Base-by-base conservation (phyloP, 2,329 filamentous ascomycete genomes). In the Madurella mycetomatis region DNA sequence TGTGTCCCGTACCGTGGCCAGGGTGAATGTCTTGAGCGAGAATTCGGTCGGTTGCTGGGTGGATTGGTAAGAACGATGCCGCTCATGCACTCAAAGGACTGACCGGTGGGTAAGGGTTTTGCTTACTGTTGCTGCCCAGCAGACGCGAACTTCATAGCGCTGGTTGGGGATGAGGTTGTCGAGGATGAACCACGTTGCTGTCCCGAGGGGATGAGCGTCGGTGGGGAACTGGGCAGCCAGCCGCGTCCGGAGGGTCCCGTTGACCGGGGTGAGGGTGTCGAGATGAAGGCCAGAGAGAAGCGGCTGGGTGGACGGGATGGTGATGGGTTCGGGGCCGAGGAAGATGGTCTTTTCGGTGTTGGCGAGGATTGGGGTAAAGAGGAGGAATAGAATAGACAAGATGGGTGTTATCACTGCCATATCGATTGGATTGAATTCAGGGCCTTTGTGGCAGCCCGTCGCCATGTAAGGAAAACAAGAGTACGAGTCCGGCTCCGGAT, bases 281-380 rank as follows among this genome's bases (percentile, higher is more conserved):
- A 95, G 77, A 46, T 79, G 77, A 39, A 92, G 76, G 64, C 81
- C 75, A 55, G 81, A 76, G 47, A 89, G 70, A 25, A 73, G 79
- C 54, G 80, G 81, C 62, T 76, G 77, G 48, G 75, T 69, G 51
- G 78, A 70, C 37, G 86, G 81, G 44, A 88, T 71, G 51, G 76
- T 70, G 64, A 82, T 70, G 32, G 76, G 70, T 32, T 73, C 67
- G 11, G 92, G 91, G 18, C 83, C 90, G 37, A 87, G 76, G 74
- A 99, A 97, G 65, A 97, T 90, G 63, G 82, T 78, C 73, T 99
- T 99, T 70, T 97, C 94, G 52, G 88, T 87, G 70, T 99, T 97
- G 69, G 87, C 90, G 62, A 69, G 65, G 8, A 47, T 62, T 3
- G 50, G 15, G 2, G 57, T 48, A 19, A 50, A 12, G 15, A 61